A percentile compares a stretch with the other conserved stretches of the same genome.
Evolutionary conservation across 179 eudicot genomes (phyloP).

Genomic region (Sideroxylon spinosum): DNA sequence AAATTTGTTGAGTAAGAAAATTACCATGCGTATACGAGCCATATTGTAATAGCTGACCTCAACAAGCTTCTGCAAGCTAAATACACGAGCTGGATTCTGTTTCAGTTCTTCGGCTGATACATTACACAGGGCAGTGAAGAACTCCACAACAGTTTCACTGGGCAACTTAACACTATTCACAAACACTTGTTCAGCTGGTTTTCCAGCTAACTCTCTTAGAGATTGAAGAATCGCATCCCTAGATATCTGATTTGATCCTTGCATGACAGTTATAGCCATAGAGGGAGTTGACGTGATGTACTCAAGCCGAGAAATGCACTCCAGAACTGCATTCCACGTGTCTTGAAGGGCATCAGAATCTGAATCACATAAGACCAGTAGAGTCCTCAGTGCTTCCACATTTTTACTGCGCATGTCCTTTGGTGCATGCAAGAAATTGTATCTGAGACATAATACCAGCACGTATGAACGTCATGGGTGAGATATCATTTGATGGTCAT

Average conservation of each 20-base stretch:
- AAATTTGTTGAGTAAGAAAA: conserved; percentile 18
- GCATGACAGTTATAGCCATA: conserved; percentile 85
- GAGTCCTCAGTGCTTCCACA: conserved; percentile 89
- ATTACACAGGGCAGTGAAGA: conserved; percentile 86
- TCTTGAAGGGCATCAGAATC: conserved; percentile 85
- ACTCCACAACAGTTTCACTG: conserved; percentile 88
- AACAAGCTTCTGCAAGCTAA: conserved; percentile 93
- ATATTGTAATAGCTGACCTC: conserved; percentile 97
- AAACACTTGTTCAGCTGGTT: conserved; percentile 93
- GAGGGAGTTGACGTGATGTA: conserved; percentile 71
- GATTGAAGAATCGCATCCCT: conserved; percentile 87
- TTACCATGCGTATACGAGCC: conserved; percentile 99
- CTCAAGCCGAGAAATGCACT: conserved; percentile 94
- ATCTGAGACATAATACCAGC: conserved; percentile 40
- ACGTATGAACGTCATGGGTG: not conserved
- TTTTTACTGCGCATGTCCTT: conserved; percentile 96
- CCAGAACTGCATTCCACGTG: conserved; percentile 90
- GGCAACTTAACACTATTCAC: conserved; percentile 81
- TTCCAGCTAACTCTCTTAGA: conserved; percentile 74
- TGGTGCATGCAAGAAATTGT: conserved; percentile 92
- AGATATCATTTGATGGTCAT: not conserved
- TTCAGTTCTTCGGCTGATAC: conserved; percentile 90
- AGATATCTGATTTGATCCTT: conserved; percentile 84
- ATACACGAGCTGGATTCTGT: conserved; percentile 91
- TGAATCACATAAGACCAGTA: conserved; percentile 66